Conservation (phyloP, 2,329 filamentous ascomycete species). For the Purpureocillium takamizusanense region DNA sequence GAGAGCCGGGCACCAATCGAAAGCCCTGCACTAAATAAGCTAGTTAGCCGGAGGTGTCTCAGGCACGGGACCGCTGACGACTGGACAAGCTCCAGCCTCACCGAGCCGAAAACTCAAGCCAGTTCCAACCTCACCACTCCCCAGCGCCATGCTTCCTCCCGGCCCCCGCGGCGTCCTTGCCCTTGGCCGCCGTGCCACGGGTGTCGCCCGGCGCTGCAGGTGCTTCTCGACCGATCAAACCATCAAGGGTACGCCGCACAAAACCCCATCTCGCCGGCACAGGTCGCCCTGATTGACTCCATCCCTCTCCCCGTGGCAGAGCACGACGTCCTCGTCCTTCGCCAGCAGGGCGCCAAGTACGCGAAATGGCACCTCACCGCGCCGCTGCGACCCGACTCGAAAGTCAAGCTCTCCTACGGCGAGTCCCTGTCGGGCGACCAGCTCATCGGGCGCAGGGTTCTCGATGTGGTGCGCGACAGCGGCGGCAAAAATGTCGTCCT, state of each 20-base stretch:
- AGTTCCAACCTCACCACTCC: no score
- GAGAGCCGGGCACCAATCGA: no score
- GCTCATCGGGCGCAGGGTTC: slow-evolving; percentile 54
- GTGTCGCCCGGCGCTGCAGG: not conserved
- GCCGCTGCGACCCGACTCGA: slow-evolving; percentile 20
- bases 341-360: slow-evolving; percentile 24
- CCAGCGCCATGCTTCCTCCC: not conserved
- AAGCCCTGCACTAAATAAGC: no score
- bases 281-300: not conserved
- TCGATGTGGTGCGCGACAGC: slow-evolving; percentile 49
- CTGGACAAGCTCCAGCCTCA: no score
- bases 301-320: slow-evolving; percentile 14
- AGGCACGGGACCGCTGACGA: no score
- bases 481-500: slow-evolving; percentile 43
- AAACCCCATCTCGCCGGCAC: not conserved
- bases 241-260: slow-evolving; percentile 14
- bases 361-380: slow-evolving; percentile 29
- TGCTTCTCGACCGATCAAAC: slow-evolving; percentile 16
- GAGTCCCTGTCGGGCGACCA: slow-evolving; percentile 40
- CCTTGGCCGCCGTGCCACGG: not conserved
- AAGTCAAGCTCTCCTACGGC: slow-evolving; percentile 30
- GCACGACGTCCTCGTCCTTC: slow-evolving; percentile 30
- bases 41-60: no score
- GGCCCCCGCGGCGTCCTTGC: no score
- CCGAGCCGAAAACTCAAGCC: no score